phyloP scores from a whole-genome alignment of 352 stramenopile species.

The Phytophthora pistaciae region DNA sequence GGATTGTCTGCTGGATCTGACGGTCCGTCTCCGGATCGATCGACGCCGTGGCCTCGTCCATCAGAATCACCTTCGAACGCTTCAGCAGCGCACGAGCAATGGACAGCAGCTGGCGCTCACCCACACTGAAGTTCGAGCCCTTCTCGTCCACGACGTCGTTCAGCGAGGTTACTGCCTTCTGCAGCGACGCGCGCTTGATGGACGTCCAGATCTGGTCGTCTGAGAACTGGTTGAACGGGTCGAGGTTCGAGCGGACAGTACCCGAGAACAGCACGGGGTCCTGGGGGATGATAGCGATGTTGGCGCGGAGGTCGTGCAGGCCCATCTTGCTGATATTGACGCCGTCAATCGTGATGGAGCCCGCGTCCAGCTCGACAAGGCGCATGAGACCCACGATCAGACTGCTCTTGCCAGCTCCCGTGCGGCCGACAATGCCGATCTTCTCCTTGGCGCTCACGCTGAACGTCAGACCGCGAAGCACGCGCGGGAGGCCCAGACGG shows the following conservation, averaged over 20 bases:
- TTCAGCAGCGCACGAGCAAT: conserved; percentile 94
- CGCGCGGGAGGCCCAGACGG: conserved; percentile 64
- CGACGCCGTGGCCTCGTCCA: conserved; percentile 97
- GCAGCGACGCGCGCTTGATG: conserved; percentile 82
- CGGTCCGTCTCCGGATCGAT: conserved; percentile 89
- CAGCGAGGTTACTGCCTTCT: conserved; percentile 40
- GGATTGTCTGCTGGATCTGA: conserved; percentile 91
- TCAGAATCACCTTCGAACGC: conserved; percentile 93
- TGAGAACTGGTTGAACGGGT: conserved; percentile 89
- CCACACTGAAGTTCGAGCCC: conserved; percentile 95
- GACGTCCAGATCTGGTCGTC: conserved; percentile 89
- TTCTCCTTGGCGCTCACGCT: conserved; percentile 85
- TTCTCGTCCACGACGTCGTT: conserved; percentile 79
- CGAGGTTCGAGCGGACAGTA: conserved; percentile 89
- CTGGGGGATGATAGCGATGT: conserved; percentile 91
- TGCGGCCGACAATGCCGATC: conserved; percentile 77
- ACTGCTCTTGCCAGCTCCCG: conserved; percentile 88
- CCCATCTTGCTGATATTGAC: conserved; percentile 64
- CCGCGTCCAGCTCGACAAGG: conserved; percentile 85
- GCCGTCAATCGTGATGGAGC: conserved; percentile 57
- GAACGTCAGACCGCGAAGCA: conserved; percentile 74
- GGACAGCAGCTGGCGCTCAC: conserved; percentile 96
- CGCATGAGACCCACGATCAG: conserved; percentile 92
- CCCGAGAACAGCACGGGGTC: conserved; percentile 95
- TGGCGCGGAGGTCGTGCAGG: conserved; percentile 52